These are phyloP conservation scores for Pythium dissotocum DNA, from an alignment of 352 stramenopile species.

Conservation along the genomic window DNA sequence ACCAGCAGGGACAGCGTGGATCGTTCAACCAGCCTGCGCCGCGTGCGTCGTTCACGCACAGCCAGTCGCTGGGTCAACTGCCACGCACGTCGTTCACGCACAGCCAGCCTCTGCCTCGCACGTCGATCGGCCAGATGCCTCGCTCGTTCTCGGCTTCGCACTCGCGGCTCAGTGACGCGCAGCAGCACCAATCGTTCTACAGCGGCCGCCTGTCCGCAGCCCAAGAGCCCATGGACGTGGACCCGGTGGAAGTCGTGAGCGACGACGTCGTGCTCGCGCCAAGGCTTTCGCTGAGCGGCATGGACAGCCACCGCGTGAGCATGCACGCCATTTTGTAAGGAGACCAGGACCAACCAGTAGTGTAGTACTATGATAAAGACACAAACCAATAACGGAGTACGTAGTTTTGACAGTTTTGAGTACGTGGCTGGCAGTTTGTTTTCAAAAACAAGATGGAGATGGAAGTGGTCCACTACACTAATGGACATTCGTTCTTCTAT, in stretches of 20 bases:
- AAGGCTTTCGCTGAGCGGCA: slow-evolving; percentile 20
- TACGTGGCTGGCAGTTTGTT: no score
- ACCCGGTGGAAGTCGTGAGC: slow-evolving; percentile 23
- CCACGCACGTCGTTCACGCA: slow-evolving; percentile 26
- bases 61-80: neutral
- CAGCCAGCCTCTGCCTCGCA: slow-evolving; percentile 11
- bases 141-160: slow-evolving; percentile 27
- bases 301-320: slow-evolving; percentile 27
- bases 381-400: no score
- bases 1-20: neutral
- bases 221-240: slow-evolving; percentile 27
- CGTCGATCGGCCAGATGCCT: slow-evolving; percentile 23
- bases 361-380: neutral
- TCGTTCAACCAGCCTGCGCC: neutral
- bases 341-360: neutral
- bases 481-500: no score
- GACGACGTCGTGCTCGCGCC: slow-evolving; percentile 29
- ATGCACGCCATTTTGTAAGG: slow-evolving; percentile 36
- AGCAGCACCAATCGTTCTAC: slow-evolving; percentile 24
- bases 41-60: neutral
- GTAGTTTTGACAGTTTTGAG: neutral
- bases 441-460: no score
- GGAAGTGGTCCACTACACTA: no score
- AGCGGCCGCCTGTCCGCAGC: slow-evolving; percentile 16
- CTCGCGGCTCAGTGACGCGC: slow-evolving; percentile 18